Percentiles rank a stretch among this genome's conserved stretches.
These are phyloP conservation scores for Pseudopyrenochaeta lycopersici DNA, from an alignment of 2,329 filamentous ascomycete genomes.

Conservation along the genomic window DNA sequence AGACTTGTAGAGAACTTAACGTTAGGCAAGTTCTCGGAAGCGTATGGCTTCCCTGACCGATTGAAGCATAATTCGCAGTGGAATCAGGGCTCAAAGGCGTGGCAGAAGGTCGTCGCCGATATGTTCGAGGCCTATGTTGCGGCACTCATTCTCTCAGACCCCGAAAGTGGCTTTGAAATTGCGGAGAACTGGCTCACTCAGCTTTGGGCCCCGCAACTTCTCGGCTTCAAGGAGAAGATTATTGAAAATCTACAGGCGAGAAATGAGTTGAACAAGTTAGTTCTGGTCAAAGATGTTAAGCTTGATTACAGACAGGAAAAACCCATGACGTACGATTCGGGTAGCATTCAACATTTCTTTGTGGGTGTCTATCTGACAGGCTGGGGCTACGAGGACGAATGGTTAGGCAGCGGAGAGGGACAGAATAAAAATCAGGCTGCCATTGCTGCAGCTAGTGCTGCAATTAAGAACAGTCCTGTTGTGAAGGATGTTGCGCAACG, in stretches of 20 bases:
- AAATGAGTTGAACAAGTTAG: slow-evolving; percentile 47
- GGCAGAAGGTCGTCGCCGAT: slow-evolving; percentile 79
- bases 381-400: slow-evolving; percentile 70
- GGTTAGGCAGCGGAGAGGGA: slow-evolving; percentile 70
- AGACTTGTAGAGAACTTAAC: slow-evolving; percentile 82
- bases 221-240: slow-evolving; percentile 37
- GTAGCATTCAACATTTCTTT: slow-evolving; percentile 65
- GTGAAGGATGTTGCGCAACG: slow-evolving; percentile 24
- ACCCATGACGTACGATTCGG: slow-evolving; percentile 59
- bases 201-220: slow-evolving; percentile 68
- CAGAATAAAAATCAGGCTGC: slow-evolving; percentile 75
- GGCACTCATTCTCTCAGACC: slow-evolving; percentile 75
- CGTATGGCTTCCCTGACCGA: slow-evolving; percentile 75
- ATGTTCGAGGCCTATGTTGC: slow-evolving; percentile 92
- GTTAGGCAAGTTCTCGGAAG: slow-evolving; percentile 71
- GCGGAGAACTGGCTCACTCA: slow-evolving; percentile 76
- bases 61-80: slow-evolving; percentile 60
- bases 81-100: slow-evolving; percentile 42
- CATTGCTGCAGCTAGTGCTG: slow-evolving; percentile 69
- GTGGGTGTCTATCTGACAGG: slow-evolving; percentile 73
- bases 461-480: slow-evolving; percentile 56
- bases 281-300: slow-evolving; percentile 45
- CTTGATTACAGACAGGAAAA: slow-evolving; percentile 61
- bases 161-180: slow-evolving; percentile 66
- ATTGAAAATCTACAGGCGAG: slow-evolving; percentile 52